Evolutionary conservation across 2,329 filamentous ascomycete species (phyloP), one percentile per base, ranked within the genome.

Genomic region (Volutella citrinella): DNA sequence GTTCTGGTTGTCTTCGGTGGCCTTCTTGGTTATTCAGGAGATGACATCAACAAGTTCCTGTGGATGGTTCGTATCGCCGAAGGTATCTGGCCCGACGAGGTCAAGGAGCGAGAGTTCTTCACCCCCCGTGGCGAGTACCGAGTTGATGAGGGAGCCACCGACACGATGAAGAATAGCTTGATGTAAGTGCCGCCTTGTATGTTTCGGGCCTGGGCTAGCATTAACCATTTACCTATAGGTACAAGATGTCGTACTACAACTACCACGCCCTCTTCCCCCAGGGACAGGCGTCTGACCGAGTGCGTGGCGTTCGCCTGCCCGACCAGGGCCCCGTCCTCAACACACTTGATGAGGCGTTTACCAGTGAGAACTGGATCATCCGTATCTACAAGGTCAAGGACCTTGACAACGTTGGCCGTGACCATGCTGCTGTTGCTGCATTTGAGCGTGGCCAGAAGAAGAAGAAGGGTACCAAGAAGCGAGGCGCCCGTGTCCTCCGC

Each of bases 181-280:
- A 96, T 97, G 91, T 94, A 76, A 76, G 87, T 70, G 32, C 18
- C 20, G 8, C n/a, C 7, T 22, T 19, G 9, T 11, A 7, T 7
- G 18, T 15, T 12, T 25, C 8, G 12, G 19, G 18, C 14, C 10
- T 23, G 9, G 28, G 16, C 19, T 18, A 15, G 33, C 38, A 24
- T 40, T 54, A 35, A 51, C 29, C 16, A n/a, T 26, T 21, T 46
- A 22, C 20, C 14, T 29, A 46, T 48, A 95, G 90, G 88, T 98
- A 98, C 80, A 98, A 98, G 78, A 96, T 98, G 90, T 96, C 89
- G 15, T 98, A 98, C 77, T 87, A 98, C 79, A 97, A 97, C 76
- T 98, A 87, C 74, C 79, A 91, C 65, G 70, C 76, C 28, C 80
- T 98, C 44, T 98, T 97, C 78, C 91, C 90, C 27, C 76, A 84